phyloP scores from a whole-genome alignment of 805 yeast genomes.

The Yarrowia bubula region DNA sequence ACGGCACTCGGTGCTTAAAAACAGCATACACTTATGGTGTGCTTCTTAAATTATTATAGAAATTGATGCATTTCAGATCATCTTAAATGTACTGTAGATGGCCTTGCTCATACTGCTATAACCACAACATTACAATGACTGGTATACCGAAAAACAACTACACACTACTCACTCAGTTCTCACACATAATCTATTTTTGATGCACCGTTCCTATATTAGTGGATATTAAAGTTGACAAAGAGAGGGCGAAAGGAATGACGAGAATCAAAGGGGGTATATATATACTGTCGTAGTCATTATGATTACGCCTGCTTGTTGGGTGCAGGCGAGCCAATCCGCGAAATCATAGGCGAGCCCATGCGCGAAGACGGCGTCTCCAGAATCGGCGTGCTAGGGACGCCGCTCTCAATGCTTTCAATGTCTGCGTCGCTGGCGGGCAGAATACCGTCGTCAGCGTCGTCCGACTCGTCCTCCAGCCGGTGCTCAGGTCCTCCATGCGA shows the following conservation, averaged over 20 bases:
- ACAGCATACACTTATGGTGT: not conserved
- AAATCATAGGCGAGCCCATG: conserved; percentile 21
- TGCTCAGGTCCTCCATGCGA: conserved; percentile 9
- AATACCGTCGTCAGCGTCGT: conserved; percentile 25
- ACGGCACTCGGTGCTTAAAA: no score
- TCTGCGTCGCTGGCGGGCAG: conserved; percentile 24
- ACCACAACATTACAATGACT: no score
- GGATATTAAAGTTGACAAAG: conserved; percentile 22
- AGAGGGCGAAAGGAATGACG: conserved; percentile 14
- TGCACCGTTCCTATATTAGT: conserved; percentile 25
- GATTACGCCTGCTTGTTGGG: conserved; percentile 13
- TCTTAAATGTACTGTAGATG: no score
- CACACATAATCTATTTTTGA: conserved; percentile 1
- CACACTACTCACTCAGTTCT: not conserved
- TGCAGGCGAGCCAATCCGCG: conserved; percentile 19
- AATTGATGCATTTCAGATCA: no score
- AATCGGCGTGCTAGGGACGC: conserved; percentile 16
- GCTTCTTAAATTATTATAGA: no score
- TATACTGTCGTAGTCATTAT: not conserved
- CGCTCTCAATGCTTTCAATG: conserved; percentile 25
- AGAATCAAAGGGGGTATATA: conserved; percentile 14
- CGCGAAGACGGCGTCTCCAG: conserved; percentile 20
- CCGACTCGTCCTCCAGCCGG: conserved; percentile 24
- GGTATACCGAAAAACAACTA: no score
- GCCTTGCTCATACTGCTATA: no score